Evolutionary conservation across 1,284 basidiomycete genomes (phyloP).

Genomic region (Ustanciosporium gigantosporum): DNA sequence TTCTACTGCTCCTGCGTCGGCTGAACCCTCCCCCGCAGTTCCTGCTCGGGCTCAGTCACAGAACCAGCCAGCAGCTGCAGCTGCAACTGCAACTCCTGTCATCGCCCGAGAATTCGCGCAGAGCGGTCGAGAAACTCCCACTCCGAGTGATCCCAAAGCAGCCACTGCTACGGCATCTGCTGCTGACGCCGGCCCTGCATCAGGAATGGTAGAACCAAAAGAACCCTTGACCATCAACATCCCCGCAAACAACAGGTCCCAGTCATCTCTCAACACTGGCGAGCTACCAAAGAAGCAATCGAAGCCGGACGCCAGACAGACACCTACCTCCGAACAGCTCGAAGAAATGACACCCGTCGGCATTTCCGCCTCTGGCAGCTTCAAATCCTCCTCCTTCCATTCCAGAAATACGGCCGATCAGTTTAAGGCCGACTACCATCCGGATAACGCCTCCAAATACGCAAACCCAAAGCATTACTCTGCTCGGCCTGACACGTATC

Average conservation of each 20-base stretch:
- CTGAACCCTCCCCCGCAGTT: neutral
- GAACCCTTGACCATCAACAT: conserved; percentile 36
- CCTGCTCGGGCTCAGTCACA: conserved; percentile 1
- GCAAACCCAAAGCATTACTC: conserved; percentile 53
- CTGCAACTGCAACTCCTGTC: no score
- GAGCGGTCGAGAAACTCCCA: conserved; percentile 6
- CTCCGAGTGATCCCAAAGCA: neutral
- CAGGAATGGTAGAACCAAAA: conserved; percentile 12
- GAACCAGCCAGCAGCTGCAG: neutral
- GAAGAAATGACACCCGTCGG: conserved; percentile 26
- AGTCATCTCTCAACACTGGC: conserved; percentile 2
- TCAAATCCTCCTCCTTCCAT: conserved; percentile 42
- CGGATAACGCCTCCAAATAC: conserved; percentile 41
- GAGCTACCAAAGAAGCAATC: conserved; percentile 40
- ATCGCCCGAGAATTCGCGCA: conserved; percentile 2
- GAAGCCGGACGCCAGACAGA: conserved; percentile 8
- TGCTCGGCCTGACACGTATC: conserved; percentile 48
- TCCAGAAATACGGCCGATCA: conserved; percentile 36
- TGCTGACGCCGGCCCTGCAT: neutral
- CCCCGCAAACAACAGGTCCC: conserved; percentile 15
- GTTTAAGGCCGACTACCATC: conserved; percentile 41
- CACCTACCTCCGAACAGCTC: neutral
- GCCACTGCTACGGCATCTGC: neutral
- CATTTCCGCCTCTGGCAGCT: neutral
- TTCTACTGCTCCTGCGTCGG: no score